Evolutionary conservation across 1,284 basidiomycete species (phyloP).

Genomic region (Marasmius sp.): DNA sequence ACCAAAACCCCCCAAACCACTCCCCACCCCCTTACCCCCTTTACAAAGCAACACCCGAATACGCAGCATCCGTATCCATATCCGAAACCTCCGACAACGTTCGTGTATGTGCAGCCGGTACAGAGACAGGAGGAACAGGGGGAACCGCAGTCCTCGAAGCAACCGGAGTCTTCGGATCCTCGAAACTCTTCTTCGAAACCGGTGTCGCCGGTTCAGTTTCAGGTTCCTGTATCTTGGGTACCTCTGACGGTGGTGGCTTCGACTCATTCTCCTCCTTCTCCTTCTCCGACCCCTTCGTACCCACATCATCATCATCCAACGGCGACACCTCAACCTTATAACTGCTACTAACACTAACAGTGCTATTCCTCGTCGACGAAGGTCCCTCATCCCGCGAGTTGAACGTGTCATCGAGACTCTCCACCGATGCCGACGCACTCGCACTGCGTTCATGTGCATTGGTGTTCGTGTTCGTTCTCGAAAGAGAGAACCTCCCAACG

Average conservation of each 20-base stretch:
- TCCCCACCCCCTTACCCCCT: no score
- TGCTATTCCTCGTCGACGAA: background rate
- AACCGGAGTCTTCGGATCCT: background rate
- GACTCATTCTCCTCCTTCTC: background rate
- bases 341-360: background rate
- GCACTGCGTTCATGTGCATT: background rate
- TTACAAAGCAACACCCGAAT: no score
- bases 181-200: background rate
- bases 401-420: background rate
- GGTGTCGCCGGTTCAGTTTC: no score
- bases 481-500: slow-evolving; percentile 13
- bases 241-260: no score
- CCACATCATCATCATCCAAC: background rate
- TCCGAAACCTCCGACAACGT: background rate
- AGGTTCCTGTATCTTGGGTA: background rate
- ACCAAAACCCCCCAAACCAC: no score
- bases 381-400: background rate
- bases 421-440: background rate
- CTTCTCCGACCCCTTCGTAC: background rate
- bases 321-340: background rate
- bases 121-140: background rate
- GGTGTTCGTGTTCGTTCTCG: background rate
- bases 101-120: background rate
- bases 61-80: no score
- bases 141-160: background rate